A percentile compares a stretch with the other conserved stretches of the same genome.
phyloP scores from a whole-genome alignment of 805 yeast species.

The Grigorovia yakushimaensis region DNA sequence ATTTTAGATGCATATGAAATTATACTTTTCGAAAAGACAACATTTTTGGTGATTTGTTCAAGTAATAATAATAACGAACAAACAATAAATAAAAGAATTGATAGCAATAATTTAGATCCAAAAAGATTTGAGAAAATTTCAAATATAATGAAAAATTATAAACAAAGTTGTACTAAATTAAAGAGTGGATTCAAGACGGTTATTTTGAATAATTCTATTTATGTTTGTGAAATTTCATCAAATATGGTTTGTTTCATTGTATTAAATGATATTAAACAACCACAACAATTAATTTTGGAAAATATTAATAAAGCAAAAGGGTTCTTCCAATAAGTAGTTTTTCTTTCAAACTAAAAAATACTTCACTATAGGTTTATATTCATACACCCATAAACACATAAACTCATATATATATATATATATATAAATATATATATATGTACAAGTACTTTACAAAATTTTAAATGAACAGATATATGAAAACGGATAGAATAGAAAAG shows the following conservation, averaged over 20 bases:
- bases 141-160: slow-evolving; percentile 86
- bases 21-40: slow-evolving; percentile 84
- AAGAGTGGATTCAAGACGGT: slow-evolving; percentile 76
- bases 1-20: slow-evolving; percentile 81
- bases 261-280: slow-evolving; percentile 34
- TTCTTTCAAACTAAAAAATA: too few species aligned
- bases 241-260: slow-evolving; percentile 56
- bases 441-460: too few species aligned
- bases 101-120: slow-evolving; percentile 50
- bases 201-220: slow-evolving; percentile 48
- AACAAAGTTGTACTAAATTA: slow-evolving; percentile 82
- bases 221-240: slow-evolving; percentile 48
- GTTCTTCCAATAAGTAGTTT: slow-evolving; percentile 39
- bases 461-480: too few species aligned
- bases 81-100: slow-evolving; percentile 1
- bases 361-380: too few species aligned
- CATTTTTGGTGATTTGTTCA: slow-evolving; percentile 57
- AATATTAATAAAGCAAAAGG: slow-evolving; percentile 48
- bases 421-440: too few species aligned
- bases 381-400: too few species aligned
- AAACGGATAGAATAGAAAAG: too few species aligned
- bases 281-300: slow-evolving; percentile 37
- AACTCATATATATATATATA: too few species aligned
- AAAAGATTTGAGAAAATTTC: slow-evolving; percentile 90
- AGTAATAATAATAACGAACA: slow-evolving; percentile 24